Conservation (phyloP, 2,329 filamentous ascomycete genomes). For the Aspergillus neoniger region DNA sequence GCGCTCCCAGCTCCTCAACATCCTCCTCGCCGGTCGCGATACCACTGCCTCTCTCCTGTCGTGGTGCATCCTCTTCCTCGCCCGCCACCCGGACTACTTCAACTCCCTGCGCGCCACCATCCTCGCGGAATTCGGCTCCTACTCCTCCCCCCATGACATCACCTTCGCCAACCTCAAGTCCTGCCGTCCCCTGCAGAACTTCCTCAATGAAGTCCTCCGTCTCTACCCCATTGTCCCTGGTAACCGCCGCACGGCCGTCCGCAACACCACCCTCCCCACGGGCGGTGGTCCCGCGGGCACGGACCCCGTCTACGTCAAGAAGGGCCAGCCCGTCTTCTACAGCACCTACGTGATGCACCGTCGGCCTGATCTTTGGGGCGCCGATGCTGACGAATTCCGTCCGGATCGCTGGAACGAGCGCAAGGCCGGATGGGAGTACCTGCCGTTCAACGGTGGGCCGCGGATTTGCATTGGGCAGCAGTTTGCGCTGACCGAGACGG, state of each 20-base stretch:
- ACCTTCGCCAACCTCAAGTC: constrained; percentile 48
- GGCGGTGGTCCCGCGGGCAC: constrained; percentile 64
- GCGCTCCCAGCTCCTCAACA: constrained; percentile 53
- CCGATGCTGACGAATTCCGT: constrained; percentile 55
- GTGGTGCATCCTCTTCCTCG: constrained; percentile 35
- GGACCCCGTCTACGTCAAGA: constrained; percentile 65
- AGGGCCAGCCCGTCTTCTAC: constrained; percentile 68
- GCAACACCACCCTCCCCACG: constrained; percentile 47
- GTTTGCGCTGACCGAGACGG: constrained; percentile 71
- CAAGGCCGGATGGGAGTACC: constrained; percentile 65
- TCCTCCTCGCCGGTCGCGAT: constrained; percentile 56
- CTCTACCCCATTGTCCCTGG: constrained; percentile 51
- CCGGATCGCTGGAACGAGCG: constrained; percentile 73
- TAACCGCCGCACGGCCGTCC: constrained; percentile 44
- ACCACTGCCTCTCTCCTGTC: constrained; percentile 53
- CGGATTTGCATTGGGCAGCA: constrained; percentile 78
- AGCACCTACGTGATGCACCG: constrained; percentile 73
- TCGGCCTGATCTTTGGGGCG: constrained; percentile 54
- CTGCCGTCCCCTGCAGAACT: constrained; percentile 41
- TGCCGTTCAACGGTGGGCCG: constrained; percentile 75
- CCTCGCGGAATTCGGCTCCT: constrained; percentile 23
- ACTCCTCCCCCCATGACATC: constrained; percentile 24
- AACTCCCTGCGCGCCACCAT: constrained; percentile 20
- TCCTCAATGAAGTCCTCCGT: constrained; percentile 45
- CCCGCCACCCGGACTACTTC: constrained; percentile 22